A percentile compares a stretch with the other conserved stretches of the same genome.
Evolutionary conservation across 2,329 filamentous ascomycete genomes (phyloP).

Genomic region (Plenodomus biglobosus): DNA sequence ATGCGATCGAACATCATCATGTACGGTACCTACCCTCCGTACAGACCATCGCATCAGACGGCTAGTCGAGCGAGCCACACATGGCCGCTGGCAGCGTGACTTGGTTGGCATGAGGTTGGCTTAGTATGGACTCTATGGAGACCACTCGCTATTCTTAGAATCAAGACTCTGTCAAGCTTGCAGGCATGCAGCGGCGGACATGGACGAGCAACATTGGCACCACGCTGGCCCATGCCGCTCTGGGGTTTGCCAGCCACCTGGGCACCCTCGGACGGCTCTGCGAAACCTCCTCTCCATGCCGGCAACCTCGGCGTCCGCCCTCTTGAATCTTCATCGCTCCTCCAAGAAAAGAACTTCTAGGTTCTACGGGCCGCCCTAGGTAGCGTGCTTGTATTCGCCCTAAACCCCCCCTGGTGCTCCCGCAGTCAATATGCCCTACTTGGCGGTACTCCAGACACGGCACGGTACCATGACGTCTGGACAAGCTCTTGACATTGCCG

Average conservation of each 20-base stretch:
- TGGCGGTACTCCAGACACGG: background rate
- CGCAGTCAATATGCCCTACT: no score
- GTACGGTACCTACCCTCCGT: no score
- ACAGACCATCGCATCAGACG: conserved; percentile 26
- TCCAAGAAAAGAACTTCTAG: background rate
- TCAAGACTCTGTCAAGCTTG: conserved; percentile 29
- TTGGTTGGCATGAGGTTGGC: conserved; percentile 23
- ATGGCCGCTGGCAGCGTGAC: conserved; percentile 23
- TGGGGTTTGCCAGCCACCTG: background rate
- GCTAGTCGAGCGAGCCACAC: conserved; percentile 27
- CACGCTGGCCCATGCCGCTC: background rate
- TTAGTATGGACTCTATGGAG: conserved; percentile 5
- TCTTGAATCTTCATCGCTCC: background rate
- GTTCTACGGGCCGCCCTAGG: background rate
- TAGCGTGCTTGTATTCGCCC: background rate
- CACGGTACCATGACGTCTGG: background rate
- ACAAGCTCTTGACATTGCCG: background rate
- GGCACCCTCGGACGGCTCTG: no score
- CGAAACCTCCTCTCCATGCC: no score
- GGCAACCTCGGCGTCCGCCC: background rate
- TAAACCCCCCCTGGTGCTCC: background rate
- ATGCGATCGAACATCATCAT: conserved; percentile 29
- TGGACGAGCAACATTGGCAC: conserved; percentile 13
- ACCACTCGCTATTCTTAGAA: conserved; percentile 33
- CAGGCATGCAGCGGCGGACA: conserved; percentile 9